Evolutionary conservation across 1,284 basidiomycete genomes (phyloP).

Genomic region (Ustilago bromivora): DNA sequence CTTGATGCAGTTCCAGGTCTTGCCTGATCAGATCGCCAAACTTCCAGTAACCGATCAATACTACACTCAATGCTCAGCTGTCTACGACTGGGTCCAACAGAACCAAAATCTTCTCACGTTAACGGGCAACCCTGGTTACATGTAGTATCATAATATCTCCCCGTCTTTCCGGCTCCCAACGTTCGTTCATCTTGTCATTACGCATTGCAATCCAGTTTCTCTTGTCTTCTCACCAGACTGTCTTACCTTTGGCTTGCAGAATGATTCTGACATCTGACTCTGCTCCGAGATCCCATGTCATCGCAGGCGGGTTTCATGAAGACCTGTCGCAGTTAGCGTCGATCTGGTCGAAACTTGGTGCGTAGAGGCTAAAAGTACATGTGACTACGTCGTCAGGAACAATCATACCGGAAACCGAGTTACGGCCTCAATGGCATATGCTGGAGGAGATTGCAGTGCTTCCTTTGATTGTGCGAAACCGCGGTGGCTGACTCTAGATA

Average conservation of each 20-base stretch:
- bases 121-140: constrained; percentile 25
- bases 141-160: constrained; percentile 5
- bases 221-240: background rate
- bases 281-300: too few species aligned
- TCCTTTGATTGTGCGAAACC: too few species aligned
- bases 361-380: background rate
- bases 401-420: too few species aligned
- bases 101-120: constrained; percentile 32
- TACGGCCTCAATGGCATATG: too few species aligned
- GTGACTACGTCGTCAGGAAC: background rate
- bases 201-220: constrained; percentile 1
- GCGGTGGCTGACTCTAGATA: background rate
- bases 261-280: too few species aligned
- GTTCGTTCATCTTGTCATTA: background rate
- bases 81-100: constrained; percentile 32
- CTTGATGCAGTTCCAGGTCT: constrained; percentile 53
- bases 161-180: background rate
- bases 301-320: too few species aligned
- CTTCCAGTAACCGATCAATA: constrained; percentile 19
- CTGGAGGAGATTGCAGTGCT: too few species aligned
- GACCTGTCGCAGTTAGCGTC: too few species aligned
- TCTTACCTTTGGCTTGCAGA: background rate
- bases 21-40: constrained; percentile 31
- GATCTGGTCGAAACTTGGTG: background rate
- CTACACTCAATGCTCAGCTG: constrained; percentile 35